These are phyloP conservation scores for Hibiscus trionum DNA, from an alignment of 345 rosid species.

Conservation along the genomic window DNA sequence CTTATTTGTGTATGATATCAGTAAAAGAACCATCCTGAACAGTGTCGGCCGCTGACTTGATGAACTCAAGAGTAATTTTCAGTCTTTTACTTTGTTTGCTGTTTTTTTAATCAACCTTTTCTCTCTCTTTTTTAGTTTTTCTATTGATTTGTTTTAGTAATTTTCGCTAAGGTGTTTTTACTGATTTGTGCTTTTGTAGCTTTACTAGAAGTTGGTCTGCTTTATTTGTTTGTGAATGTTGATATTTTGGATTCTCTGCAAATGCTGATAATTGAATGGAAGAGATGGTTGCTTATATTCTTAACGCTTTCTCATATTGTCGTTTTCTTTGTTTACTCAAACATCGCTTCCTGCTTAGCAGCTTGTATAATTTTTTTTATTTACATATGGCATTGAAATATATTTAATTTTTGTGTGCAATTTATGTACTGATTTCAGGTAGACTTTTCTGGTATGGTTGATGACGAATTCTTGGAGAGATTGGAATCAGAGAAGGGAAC, in stretches of 20 bases:
- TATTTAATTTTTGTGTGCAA: neutral
- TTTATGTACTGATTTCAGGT: constrained; percentile 39
- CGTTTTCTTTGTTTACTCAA: neutral
- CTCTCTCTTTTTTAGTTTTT: too few species aligned
- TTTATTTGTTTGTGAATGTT: neutral
- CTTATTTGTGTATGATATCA: too few species aligned
- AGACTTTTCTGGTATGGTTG: constrained; percentile 85
- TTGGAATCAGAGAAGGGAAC: constrained; percentile 75
- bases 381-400: too few species aligned
- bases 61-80: too few species aligned
- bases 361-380: neutral
- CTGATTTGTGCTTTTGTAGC: too few species aligned
- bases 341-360: neutral
- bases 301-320: neutral
- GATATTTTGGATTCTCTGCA: neutral
- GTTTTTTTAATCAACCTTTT: too few species aligned
- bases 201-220: too few species aligned
- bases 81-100: too few species aligned
- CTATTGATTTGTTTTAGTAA: too few species aligned
- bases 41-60: too few species aligned
- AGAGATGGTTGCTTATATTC: neutral
- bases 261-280: neutral
- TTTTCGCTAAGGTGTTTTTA: too few species aligned
- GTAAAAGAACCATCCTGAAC: too few species aligned
- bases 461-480: constrained; percentile 62